Base-by-base conservation (phyloP, 306 rosid genomes). In the Lupinus albus region DNA sequence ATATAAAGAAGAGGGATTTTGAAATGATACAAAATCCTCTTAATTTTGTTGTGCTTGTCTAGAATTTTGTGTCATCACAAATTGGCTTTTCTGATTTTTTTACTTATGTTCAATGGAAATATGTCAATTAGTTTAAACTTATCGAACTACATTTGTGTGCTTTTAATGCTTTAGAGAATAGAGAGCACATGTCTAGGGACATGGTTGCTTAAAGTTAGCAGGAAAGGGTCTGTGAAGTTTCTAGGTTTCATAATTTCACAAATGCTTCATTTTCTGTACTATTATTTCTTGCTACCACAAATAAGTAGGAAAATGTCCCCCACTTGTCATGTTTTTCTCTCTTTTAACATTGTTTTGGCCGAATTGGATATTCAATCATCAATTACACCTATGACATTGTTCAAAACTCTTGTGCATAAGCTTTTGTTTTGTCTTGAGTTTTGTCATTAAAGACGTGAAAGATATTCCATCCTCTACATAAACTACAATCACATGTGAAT, bases 401-500 rank as follows among this genome's bases (percentile, higher is more conserved):
- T 76, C 71, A 53, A 10, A 35, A 46, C 30, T 61, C 38, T 47
- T 56, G 65, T 28, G 55, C 67, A 47, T 47, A 35, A 15, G 20
- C 57, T 9, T 57, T 35, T 45, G 11, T 70, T 36, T 68, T 67
- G 32, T 52, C 65, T 49, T n/a, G 52, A 50, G 28, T 67, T 55
- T 50, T 61, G 17, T 47, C 28, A 13, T 8, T 57, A 5, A 44
- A 25, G 64, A 62, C 13, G 13, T 18, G 18, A 28, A 21, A 38
- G 46, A 62, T 15, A 44, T 38, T 79, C 61, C 11, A 50, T 64
- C 11, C 36, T 18, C 45, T 76, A 53, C 16, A 47, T 47, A 6
- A 56, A 41, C 18, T 8, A 52, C 42, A 35, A 51, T 12, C 45
- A 15, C 36, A 62, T 28, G 18, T 77, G 58, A 68, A 77, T 75